These are phyloP conservation scores for Aspergillus pseudonomiae DNA, from an alignment of 2,329 filamentous ascomycete genomes.

Conservation along the genomic window DNA sequence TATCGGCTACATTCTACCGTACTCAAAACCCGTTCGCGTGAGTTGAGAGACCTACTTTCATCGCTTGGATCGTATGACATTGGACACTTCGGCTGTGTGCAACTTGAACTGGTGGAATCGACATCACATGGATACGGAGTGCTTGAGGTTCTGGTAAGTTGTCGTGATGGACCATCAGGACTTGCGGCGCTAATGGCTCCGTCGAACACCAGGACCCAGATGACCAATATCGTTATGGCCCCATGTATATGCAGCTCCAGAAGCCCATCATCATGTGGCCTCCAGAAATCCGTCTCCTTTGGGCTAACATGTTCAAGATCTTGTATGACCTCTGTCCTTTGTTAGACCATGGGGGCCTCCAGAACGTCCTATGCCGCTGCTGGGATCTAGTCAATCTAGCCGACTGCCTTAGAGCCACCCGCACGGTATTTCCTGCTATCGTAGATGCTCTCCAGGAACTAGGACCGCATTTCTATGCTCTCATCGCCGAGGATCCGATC, in stretches of 20 bases:
- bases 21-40: constrained; percentile 8
- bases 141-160: constrained; percentile 14
- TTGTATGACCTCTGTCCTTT: constrained; percentile 9
- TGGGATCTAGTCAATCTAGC: constrained; percentile 47
- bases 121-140: constrained; percentile 12
- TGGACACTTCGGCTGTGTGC: not conserved
- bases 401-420: constrained; percentile 49
- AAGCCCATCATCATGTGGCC: constrained; percentile 15
- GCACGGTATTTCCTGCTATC: constrained; percentile 48
- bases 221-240: not conserved
- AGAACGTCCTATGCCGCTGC: constrained; percentile 10
- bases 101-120: constrained; percentile 14
- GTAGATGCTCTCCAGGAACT: constrained; percentile 50
- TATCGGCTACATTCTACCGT: constrained; percentile 43
- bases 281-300: constrained; percentile 10
- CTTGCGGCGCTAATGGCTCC: not conserved
- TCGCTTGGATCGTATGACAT: not conserved
- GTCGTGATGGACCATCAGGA: not conserved
- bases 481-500: constrained; percentile 47
- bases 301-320: constrained; percentile 20
- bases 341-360: constrained; percentile 5
- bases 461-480: constrained; percentile 49
- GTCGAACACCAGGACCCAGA: not conserved
- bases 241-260: constrained; percentile 4
- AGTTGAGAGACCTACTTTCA: constrained; percentile 4